Base-by-base conservation (phyloP, 1,284 basidiomycete genomes). In the Tranzscheliella williamsii region DNA sequence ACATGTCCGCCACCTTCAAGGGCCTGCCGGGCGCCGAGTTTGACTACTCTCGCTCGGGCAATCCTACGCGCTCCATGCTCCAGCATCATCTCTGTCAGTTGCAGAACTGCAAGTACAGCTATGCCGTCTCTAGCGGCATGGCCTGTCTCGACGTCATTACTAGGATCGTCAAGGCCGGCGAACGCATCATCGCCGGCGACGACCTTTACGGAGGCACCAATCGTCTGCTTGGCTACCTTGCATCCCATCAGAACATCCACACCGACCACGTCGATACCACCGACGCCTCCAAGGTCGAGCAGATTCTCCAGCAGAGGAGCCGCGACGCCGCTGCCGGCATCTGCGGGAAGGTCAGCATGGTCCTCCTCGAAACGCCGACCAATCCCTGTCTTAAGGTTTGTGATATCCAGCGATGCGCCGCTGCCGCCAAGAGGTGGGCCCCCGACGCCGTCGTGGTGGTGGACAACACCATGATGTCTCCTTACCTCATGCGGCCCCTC, bases 391-490 rank as follows among this genome's bases (percentile, higher is more conserved):
- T 98, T 65, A 96, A 97, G 81, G 90, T 99, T 57, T 90, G 87
- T 33, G 95, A 98, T 79, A 83, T 98, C 47, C 87, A 87, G 44
- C 53, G 64, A 4, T 76, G 71, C 37, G 63, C 63, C 21, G 51
- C 60, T 22, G 61, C 70, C 23, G 74, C 64, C 24, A 72, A 73
- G 34, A 55, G 61, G 42, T 68, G 64, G 47, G 66, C 65, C 3
- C 73, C 73, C n/a, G 70, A 75, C 26, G 74, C 74, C 4, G 41
- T 75, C 13, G 67, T 75, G 9, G 73, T 76, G 4, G 66, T 72
- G 20, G 95, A 99, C 80, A 99, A 99, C 79, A 98, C 95, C 60
- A 98, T 98, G 95, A 96, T 98, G 93, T 96, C 92, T 73, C 95
- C 95, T 9, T 98, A 97, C 79, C 84, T 98, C 16, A 93, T 96